These are phyloP conservation scores for Diaporthe ilicicola DNA, from an alignment of 2,329 filamentous ascomycete species.

Conservation along the genomic window DNA sequence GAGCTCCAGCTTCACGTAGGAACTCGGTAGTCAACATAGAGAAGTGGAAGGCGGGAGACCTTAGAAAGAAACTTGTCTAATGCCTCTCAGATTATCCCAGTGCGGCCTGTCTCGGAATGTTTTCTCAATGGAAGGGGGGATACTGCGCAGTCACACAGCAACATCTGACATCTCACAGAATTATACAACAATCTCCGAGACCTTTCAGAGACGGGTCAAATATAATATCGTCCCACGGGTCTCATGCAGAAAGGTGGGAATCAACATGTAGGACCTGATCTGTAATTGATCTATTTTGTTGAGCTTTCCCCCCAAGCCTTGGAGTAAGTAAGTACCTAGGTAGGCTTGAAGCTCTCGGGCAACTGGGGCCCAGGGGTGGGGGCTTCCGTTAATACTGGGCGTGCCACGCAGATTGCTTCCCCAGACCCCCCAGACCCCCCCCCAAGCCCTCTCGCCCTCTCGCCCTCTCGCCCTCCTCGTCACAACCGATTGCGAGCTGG, in stretches of 20 bases:
- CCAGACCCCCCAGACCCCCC: not conserved
- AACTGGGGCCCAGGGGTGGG: no score
- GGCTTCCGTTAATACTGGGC: not conserved
- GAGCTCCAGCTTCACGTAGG: no score
- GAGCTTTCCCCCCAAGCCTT: not conserved
- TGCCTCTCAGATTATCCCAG: not conserved
- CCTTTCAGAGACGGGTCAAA: no score
- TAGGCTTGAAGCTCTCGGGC: not conserved
- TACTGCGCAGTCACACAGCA: not conserved
- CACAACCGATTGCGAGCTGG: slow-evolving; percentile 1
- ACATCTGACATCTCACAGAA: no score
- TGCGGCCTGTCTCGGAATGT: no score
- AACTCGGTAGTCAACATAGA: no score
- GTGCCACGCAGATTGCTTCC: not conserved
- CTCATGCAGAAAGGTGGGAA: not conserved
- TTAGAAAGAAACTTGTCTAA: not conserved
- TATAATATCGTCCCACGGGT: not conserved
- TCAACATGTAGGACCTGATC: not conserved
- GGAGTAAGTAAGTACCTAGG: no score
- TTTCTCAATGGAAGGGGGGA: not conserved
- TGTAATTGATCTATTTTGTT: not conserved
- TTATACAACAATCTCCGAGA: not conserved
- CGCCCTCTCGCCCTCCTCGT: not conserved
- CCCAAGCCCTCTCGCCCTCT: not conserved
- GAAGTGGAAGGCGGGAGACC: not conserved